A percentile compares a stretch with the other conserved stretches of the same genome.
Conservation (phyloP, 192 early-diverging fungal species). For the Geranomyces variabilis region DNA sequence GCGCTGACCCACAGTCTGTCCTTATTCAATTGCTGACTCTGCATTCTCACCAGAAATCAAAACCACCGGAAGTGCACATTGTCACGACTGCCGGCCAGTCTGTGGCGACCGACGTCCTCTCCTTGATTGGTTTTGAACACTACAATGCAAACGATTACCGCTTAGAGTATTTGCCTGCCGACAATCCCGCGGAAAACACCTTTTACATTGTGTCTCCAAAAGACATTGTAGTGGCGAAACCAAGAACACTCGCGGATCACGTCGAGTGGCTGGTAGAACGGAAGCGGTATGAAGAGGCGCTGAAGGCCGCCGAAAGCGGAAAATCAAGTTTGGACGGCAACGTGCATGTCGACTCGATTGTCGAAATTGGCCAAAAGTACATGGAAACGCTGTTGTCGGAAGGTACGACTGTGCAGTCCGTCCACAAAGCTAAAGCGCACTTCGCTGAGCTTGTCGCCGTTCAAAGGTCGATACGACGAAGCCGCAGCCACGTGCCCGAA, state of each 20-base stretch:
- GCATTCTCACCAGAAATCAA: conserved; percentile 46
- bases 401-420: conserved; percentile 27
- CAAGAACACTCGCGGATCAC: conserved; percentile 89
- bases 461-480: conserved; percentile 55
- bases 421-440: neutral
- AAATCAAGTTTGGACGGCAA: conserved; percentile 44
- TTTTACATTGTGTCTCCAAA: conserved; percentile 95
- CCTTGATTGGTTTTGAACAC: conserved; percentile 81
- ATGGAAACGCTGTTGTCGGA: conserved; percentile 73
- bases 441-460: neutral
- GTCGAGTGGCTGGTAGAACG: conserved; percentile 91
- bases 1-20: neutral
- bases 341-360: conserved; percentile 53
- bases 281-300: conserved; percentile 77
- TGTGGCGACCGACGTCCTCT: conserved; percentile 84
- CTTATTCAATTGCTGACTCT: neutral
- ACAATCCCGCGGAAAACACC: conserved; percentile 63
- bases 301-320: conserved; percentile 66
- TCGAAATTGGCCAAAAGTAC: conserved; percentile 82
- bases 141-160: conserved; percentile 95
- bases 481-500: conserved; percentile 75
- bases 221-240: conserved; percentile 86
- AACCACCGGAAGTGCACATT: conserved; percentile 90
- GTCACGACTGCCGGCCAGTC: conserved; percentile 80
- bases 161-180: conserved; percentile 50